Base-by-base conservation (phyloP, 2,329 filamentous ascomycete genomes). In the Penicillium sp. region DNA sequence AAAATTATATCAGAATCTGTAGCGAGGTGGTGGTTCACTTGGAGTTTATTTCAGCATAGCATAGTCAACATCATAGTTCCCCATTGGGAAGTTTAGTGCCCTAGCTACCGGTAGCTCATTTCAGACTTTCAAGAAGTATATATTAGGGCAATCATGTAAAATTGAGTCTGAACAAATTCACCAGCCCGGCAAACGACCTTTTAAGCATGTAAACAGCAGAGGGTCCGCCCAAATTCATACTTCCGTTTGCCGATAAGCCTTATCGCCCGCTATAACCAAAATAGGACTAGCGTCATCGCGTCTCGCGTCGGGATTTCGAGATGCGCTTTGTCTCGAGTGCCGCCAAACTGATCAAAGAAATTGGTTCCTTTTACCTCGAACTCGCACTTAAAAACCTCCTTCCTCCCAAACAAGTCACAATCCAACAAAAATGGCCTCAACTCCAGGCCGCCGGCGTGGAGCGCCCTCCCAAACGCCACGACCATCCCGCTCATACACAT, bases 281-380 rank as follows among this genome's bases (percentile, higher is more conserved):
- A 65, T n/a, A 2, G 63, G 69, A 54, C 62, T 72, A 73, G 70
- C 62, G 64, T 42, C 3, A 47, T 66, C 62, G 62, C 65, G 67
- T 67, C 69, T 66, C 69, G 69, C 58, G 52, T 52, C 29, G 14
- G 49, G 46, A 49, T 55, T 53, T 61, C 54, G 43, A 42, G 27
- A 27, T 27, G 24, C 45, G 47, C 52, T 60, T 63, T 54, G 54
- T 55, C 22, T 24, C n/a, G 34, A 34, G 13, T 11, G 29, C 31
- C 31, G 31, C 31, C 13, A 42, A 16, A 38, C 49, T 34, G 47
- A 39, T 52, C 22, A 48, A 54, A 43, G 45, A 51, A 13, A 27
- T 27, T 27, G 3, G 13, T 32, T n/a, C 21, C n/a, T 24, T 27
- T 27, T 11, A 22, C 11, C 13, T 43, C 38, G 29, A 42, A 27